Evolutionary conservation across 371 early-diverging fungal species (phyloP).

Genomic region (Coemansia sp.): DNA sequence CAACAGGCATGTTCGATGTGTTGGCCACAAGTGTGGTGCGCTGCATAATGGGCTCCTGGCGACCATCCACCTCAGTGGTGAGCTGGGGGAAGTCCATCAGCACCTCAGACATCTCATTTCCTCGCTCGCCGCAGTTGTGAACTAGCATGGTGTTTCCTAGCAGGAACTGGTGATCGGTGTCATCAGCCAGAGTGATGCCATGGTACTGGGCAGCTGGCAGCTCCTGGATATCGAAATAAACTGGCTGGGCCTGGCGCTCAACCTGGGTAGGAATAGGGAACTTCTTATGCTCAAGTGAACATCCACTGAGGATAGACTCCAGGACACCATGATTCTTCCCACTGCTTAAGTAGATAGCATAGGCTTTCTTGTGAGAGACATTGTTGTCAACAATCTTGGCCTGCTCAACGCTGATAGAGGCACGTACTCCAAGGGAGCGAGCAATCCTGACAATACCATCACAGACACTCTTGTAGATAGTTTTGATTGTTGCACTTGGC

Average conservation of each 20-base stretch:
- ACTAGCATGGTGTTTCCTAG: slow-evolving; percentile 39
- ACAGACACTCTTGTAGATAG: neutral
- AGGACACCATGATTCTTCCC: neutral
- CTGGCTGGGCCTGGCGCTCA: slow-evolving; percentile 8
- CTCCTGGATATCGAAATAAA: slow-evolving; percentile 12
- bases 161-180: slow-evolving; percentile 38
- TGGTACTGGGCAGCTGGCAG: slow-evolving; percentile 26
- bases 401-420: neutral
- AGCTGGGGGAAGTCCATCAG: slow-evolving; percentile 99
- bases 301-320: slow-evolving; percentile 3
- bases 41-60: slow-evolving; percentile 99
- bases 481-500: neutral
- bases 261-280: neutral
- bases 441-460: slow-evolving; percentile 13
- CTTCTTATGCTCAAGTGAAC: slow-evolving; percentile 2
- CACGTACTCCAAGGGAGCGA: slow-evolving; percentile 33
- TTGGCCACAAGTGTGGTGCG: slow-evolving; percentile 99
- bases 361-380: neutral
- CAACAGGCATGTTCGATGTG: slow-evolving; percentile 99
- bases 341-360: neutral
- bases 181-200: slow-evolving; percentile 26
- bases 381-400: too few relatives aligned
- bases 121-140: slow-evolving; percentile 93
- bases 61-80: slow-evolving; percentile 86
- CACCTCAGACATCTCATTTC: slow-evolving; percentile 99